Percentiles rank a stretch among this genome's conserved stretches.
These are phyloP conservation scores for Phytophthora cryptogea DNA, from an alignment of 352 stramenopile genomes.

Conservation along the genomic window DNA sequence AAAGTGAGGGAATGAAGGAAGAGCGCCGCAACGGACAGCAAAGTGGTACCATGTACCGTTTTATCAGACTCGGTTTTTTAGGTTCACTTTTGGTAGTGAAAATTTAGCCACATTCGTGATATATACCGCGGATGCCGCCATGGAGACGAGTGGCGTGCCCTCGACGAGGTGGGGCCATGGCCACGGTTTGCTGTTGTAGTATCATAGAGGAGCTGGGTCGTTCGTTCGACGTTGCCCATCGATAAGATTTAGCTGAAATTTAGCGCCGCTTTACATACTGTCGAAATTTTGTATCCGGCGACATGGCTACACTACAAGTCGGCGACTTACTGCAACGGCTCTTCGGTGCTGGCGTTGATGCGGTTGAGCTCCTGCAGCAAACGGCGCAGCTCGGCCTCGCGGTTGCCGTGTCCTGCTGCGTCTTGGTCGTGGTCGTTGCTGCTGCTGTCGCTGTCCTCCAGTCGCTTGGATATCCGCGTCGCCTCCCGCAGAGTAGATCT, in stretches of 20 bases:
- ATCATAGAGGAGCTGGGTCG: neutral
- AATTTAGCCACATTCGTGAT: too few relatives aligned
- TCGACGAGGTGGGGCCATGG: neutral
- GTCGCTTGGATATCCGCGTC: conserved; percentile 24
- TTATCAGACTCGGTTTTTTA: conserved; percentile 18
- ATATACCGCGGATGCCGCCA: too few relatives aligned
- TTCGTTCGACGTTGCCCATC: conserved; percentile 21
- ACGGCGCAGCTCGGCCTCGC: conserved; percentile 43
- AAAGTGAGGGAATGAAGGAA: conserved; percentile 37
- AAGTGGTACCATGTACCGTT: conserved; percentile 20
- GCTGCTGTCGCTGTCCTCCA: neutral
- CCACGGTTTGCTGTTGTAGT: neutral
- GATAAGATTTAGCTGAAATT: conserved; percentile 3
- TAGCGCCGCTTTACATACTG: neutral
- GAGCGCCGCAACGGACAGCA: conserved; percentile 22
- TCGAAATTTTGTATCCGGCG: neutral
- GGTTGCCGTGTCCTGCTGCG: conserved; percentile 4
- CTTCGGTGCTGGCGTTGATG: conserved; percentile 17
- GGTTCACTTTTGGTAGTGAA: too few relatives aligned
- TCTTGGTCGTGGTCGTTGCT: neutral
- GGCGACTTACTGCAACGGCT: conserved; percentile 2
- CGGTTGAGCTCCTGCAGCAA: conserved; percentile 45
- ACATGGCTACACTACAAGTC: conserved; percentile 10
- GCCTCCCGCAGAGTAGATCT: conserved; percentile 23
- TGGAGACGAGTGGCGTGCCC: too few relatives aligned